A percentile compares a stretch with the other conserved stretches of the same genome.
These are phyloP conservation scores for Fusarium sarcochroum DNA, from an alignment of 2,329 filamentous ascomycete genomes.

Conservation along the genomic window DNA sequence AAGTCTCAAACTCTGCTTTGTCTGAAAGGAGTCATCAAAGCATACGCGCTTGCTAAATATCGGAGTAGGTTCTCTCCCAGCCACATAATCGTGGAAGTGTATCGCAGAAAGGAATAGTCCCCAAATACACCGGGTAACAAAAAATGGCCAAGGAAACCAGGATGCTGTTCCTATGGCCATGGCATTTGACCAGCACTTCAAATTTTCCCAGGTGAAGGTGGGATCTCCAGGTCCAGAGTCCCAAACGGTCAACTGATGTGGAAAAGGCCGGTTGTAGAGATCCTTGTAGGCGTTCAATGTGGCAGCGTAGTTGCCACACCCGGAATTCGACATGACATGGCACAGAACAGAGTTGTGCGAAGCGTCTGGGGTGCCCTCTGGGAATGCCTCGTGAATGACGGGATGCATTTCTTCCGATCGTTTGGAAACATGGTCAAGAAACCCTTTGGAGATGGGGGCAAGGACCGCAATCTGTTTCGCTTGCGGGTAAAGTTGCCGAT, in stretches of 20 bases:
- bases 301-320: background rate
- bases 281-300: slow-evolving; percentile 18
- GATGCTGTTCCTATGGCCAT: slow-evolving; percentile 4
- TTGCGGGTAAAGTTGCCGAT: background rate
- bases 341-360: background rate
- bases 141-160: background rate
- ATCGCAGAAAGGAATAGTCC: slow-evolving; percentile 3
- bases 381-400: background rate
- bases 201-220: background rate
- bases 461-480: background rate
- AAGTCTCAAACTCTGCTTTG: background rate
- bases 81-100: background rate
- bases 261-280: background rate
- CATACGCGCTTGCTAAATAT: slow-evolving; percentile 11
- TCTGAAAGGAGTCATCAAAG: slow-evolving; percentile 7
- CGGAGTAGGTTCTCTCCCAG: background rate
- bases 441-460: background rate
- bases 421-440: background rate
- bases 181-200: slow-evolving; percentile 14
- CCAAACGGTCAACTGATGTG: background rate
- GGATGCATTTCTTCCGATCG: slow-evolving; percentile 11
- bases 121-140: background rate
- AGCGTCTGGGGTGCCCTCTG: fast-evolving
- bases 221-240: slow-evolving; percentile 4
- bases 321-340: slow-evolving; percentile 12